phyloP scores from a whole-genome alignment of 257 asterid genomes.

The Thymus quinquecostatus region DNA sequence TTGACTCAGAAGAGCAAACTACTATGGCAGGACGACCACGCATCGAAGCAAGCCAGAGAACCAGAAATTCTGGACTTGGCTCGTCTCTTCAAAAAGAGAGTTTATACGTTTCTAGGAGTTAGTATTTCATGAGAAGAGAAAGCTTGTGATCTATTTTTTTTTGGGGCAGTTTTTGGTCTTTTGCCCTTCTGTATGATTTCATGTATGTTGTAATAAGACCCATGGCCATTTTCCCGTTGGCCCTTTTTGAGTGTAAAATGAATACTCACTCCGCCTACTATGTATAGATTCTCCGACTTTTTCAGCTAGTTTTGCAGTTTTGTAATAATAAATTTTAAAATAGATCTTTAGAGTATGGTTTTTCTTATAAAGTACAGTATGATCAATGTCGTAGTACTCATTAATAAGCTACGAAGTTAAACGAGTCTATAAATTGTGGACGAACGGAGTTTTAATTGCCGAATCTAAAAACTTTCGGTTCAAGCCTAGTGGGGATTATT shows the following conservation, averaged over 20 bases:
- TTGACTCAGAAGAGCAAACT: constrained; percentile 58
- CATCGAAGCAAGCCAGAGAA: constrained; percentile 60
- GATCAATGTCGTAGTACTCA: too few species aligned
- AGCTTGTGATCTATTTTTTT: neutral
- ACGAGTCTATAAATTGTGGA: too few species aligned
- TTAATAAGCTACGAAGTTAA: too few species aligned
- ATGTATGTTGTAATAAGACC: neutral
- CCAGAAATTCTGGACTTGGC: constrained; percentile 78
- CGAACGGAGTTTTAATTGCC: neutral
- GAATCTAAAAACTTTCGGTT: neutral
- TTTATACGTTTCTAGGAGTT: constrained; percentile 65
- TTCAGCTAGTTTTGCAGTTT: too few species aligned
- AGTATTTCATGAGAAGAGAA: constrained; percentile 40
- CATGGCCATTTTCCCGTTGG: constrained; percentile 20
- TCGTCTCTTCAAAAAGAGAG: constrained; percentile 68
- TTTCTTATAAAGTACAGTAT: too few species aligned
- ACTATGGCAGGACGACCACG: constrained; percentile 49
- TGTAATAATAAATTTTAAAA: too few species aligned
- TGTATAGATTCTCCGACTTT: too few species aligned
- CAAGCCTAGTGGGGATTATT: neutral
- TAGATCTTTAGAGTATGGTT: too few species aligned
- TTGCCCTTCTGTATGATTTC: neutral
- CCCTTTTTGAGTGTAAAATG: neutral
- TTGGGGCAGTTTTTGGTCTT: neutral
- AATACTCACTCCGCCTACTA: too few species aligned